These are phyloP conservation scores for Rhinocladiella mackenziei DNA, from an alignment of 2,329 filamentous ascomycete species.

Conservation along the genomic window DNA sequence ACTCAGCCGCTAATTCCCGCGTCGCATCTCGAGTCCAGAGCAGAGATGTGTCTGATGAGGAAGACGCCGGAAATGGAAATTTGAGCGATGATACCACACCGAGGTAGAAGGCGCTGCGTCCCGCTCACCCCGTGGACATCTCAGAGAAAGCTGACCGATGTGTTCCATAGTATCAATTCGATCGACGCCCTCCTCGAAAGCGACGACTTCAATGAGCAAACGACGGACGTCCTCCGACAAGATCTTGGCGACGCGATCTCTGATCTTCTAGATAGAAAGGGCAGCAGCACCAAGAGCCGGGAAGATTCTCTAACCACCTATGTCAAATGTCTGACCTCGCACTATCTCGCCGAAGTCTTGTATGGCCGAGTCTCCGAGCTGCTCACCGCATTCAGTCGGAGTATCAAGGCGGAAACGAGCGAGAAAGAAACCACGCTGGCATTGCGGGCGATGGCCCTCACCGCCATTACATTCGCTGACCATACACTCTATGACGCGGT, in stretches of 20 bases:
- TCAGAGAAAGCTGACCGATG: constrained; percentile 12
- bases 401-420: constrained; percentile 64
- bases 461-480: constrained; percentile 63
- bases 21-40: constrained; percentile 53
- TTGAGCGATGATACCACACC: constrained; percentile 57
- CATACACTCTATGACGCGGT: constrained; percentile 64
- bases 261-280: constrained; percentile 72
- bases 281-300: constrained; percentile 67
- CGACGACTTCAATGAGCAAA: constrained; percentile 51
- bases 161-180: constrained; percentile 52
- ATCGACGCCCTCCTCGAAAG: constrained; percentile 60
- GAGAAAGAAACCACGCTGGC: constrained; percentile 67
- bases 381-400: constrained; percentile 62
- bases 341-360: constrained; percentile 63
- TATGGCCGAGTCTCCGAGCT: constrained; percentile 58
- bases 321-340: constrained; percentile 62
- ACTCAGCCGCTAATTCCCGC: constrained; percentile 51
- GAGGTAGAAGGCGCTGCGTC: constrained; percentile 43
- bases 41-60: constrained; percentile 56
- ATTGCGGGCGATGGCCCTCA: constrained; percentile 67
- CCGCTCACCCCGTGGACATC: not conserved
- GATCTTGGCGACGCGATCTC: constrained; percentile 64
- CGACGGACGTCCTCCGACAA: constrained; percentile 56
- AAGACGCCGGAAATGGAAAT: constrained; percentile 46
- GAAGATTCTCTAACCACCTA: constrained; percentile 62